Percentiles rank a stretch among this genome's conserved stretches.
phyloP scores from a whole-genome alignment of 306 rosid genomes.

The Cucumis cinereus region DNA sequence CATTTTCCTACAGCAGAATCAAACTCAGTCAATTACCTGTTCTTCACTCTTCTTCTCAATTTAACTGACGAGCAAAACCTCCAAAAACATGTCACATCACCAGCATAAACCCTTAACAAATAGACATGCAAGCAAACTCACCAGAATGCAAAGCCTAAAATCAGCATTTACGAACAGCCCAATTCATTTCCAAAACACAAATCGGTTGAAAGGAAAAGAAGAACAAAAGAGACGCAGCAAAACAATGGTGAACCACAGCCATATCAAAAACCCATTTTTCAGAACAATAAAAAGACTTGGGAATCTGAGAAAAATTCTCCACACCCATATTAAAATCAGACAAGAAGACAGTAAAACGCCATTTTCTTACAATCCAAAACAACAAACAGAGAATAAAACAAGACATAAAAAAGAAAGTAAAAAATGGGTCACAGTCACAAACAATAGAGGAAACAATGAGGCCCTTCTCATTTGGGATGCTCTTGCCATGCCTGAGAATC shows the following conservation, averaged over 20 bases:
- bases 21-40: not conserved
- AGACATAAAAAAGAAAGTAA: not conserved
- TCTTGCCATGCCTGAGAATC: slow-evolving; percentile 82
- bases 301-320: not conserved
- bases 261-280: not conserved
- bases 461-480: slow-evolving; percentile 81
- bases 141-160: not conserved
- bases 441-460: slow-evolving; percentile 75
- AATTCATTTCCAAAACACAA: not conserved
- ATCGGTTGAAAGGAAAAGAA: not conserved
- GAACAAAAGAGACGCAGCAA: not conserved
- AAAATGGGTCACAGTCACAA: not conserved
- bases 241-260: not conserved
- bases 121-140: not conserved
- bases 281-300: not conserved
- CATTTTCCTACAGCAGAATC: slow-evolving; percentile 48
- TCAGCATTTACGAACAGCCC: not conserved
- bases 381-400: not conserved
- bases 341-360: not conserved
- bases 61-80: not conserved
- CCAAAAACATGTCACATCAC: not conserved
- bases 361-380: not conserved
- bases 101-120: not conserved
- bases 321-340: not conserved
- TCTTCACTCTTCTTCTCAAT: not conserved